These are phyloP conservation scores for Magnolia officinalis DNA, from an alignment of 164 flowering plant species.

Conservation along the genomic window DNA sequence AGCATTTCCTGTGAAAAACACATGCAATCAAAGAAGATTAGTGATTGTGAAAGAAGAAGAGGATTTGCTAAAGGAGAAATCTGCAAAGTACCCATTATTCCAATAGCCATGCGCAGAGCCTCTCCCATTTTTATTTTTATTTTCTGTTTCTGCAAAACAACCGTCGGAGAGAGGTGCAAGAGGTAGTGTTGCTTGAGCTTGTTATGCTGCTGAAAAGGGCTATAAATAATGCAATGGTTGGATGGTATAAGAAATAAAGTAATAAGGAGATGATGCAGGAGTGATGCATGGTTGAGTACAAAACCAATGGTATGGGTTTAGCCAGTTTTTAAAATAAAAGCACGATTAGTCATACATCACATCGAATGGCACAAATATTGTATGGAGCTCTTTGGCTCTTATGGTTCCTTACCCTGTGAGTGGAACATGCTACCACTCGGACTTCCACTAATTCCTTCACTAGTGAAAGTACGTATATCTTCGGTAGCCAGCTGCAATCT, in stretches of 20 bases:
- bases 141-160: too few relatives aligned
- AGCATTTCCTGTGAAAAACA: conserved; percentile 57
- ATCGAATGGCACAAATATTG: not conserved
- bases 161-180: too few relatives aligned
- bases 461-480: conserved; percentile 4
- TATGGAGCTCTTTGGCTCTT: conserved; percentile 8
- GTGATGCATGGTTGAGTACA: not conserved
- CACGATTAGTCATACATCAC: not conserved
- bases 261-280: not conserved
- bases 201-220: conserved; percentile 6
- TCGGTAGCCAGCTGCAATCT: not conserved
- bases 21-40: not conserved
- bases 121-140: conserved; percentile 33
- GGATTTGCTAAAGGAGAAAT: not conserved
- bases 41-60: not conserved
- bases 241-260: not conserved
- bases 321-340: not conserved
- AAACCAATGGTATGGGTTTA: not conserved
- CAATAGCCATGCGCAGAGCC: conserved; percentile 33
- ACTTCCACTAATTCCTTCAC: conserved; percentile 23
- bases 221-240: conserved; percentile 17
- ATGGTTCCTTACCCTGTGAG: conserved; percentile 16
- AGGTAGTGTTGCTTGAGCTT: not conserved
- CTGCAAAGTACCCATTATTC: conserved; percentile 38
- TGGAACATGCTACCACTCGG: conserved; percentile 21